Evolutionary conservation across 2,329 filamentous ascomycete genomes (phyloP), one percentile per base, ranked within the genome.

Genomic region (Venturia aucupariae): DNA sequence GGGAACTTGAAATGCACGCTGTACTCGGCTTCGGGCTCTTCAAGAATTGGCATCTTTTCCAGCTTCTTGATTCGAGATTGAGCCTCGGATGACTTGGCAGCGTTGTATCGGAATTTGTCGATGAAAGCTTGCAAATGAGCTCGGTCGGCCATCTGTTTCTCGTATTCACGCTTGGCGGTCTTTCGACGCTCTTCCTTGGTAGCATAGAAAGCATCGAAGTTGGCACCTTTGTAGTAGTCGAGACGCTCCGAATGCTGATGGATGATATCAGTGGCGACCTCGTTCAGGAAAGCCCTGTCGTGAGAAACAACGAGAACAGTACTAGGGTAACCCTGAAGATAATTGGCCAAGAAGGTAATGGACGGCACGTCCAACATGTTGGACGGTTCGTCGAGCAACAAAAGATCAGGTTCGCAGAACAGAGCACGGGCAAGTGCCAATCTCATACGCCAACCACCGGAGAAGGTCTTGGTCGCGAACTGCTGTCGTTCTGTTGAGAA

Each of bases 301-400:
- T 99, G 94, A 76, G 91, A 96, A 68, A 99, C 94, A 63, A 99
- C 93, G 17, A 99, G 82, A 35, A 99, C 87, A 1, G 94, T 97
- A 77, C 91, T 96, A 46, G 93, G 93, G 74, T 99, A 99, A 60
- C 81, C 82, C 76, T 97, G 92, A 10, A 99, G 88, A 74, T 99
- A 99, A 72, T 92, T 93, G 60, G 93, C 90, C 75, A 99, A 84
- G 85, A 97, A 99, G 65, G 94, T 95, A 73, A 99, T 97, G 30
- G 94, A 97, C n/a, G 94, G 94, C 65, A 99, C 94, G 78, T 97
- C 94, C 90, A 99, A 92, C 93, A 97, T 97, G 86, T 97, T 97
- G 64, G 93, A 97, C 79, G 94, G 94, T 86, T 99, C 94, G 81
- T 99, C 94, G 70, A 99, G 91, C 75, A 99, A 84, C 66, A 99